A percentile compares a stretch with the other conserved stretches of the same genome.
Conservation (phyloP, 805 yeast genomes). For the Clavispora vitiphila region DNA sequence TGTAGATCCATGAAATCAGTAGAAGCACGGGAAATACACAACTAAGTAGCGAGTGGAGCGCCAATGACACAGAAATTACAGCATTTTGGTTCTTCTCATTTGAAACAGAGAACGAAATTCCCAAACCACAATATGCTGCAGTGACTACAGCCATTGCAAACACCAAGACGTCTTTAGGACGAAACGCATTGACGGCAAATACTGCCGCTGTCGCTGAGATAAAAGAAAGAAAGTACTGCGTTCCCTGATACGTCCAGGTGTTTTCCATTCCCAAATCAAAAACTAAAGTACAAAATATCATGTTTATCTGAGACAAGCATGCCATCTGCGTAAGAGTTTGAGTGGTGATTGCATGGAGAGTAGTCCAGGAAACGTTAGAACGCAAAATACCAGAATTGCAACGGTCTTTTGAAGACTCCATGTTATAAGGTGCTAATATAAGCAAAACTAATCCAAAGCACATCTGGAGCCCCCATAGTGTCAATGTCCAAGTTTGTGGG, state of each 20-base stretch:
- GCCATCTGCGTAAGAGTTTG: background rate
- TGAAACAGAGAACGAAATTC: background rate
- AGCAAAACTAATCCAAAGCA: background rate
- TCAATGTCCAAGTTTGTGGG: background rate
- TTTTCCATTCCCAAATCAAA: background rate
- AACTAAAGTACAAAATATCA: background rate
- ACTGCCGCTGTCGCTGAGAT: background rate
- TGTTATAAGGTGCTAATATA: background rate
- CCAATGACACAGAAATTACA: background rate
- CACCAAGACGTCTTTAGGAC: background rate
- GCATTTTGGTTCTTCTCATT: background rate
- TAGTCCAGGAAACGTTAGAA: background rate
- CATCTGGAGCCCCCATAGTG: background rate
- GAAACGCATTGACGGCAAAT: background rate
- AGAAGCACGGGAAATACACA: background rate
- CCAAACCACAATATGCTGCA: background rate
- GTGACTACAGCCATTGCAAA: background rate
- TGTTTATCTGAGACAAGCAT: background rate
- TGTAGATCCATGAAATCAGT: background rate
- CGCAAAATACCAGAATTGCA: background rate
- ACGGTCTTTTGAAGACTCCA: too few species aligned
- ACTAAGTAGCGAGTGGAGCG: background rate
- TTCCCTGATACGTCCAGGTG: background rate
- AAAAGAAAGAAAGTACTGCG: background rate
- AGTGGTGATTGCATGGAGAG: background rate